Percentiles rank a stretch among this genome's conserved stretches.
phyloP scores from a whole-genome alignment of 2,329 filamentous ascomycete species.

The Paecilomyces fulvus region DNA sequence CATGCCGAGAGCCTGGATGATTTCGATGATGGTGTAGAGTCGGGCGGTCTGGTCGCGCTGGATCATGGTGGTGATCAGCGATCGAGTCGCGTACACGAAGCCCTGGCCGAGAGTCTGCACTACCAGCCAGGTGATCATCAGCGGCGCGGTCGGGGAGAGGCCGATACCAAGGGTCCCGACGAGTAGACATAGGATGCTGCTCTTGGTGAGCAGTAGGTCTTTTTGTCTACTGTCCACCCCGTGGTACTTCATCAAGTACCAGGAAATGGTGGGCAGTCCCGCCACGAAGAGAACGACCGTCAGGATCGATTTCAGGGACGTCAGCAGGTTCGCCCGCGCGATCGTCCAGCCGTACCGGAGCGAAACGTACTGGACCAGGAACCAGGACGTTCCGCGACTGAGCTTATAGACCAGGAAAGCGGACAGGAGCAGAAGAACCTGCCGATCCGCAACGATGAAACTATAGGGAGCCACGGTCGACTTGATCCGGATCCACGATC shows the following conservation, averaged over 20 bases:
- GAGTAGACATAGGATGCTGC: conserved; percentile 36
- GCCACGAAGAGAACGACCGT: conserved; percentile 41
- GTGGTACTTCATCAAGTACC: conserved; percentile 27
- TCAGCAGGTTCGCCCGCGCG: conserved; percentile 33
- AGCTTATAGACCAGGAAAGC: conserved; percentile 43
- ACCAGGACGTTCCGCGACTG: conserved; percentile 38
- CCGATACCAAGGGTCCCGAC: conserved; percentile 40
- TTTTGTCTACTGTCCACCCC: conserved; percentile 31
- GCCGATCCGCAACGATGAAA: conserved; percentile 32
- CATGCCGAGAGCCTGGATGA: conserved; percentile 39
- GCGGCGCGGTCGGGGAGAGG: conserved; percentile 33
- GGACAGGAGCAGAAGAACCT: conserved; percentile 35
- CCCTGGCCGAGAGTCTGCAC: conserved; percentile 43
- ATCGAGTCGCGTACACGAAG: conserved; percentile 39
- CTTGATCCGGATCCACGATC: conserved; percentile 4
- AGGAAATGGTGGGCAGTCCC: conserved; percentile 36
- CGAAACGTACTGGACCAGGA: conserved; percentile 45
- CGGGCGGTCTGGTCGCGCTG: conserved; percentile 41
- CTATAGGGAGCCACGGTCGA: conserved; percentile 29
- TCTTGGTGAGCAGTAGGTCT: conserved; percentile 39
- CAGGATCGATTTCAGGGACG: conserved; percentile 40
- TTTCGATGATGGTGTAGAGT: conserved; percentile 42
- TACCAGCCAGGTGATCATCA: conserved; percentile 38
- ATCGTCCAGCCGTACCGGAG: conserved; percentile 44
- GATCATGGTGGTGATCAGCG: conserved; percentile 41